These are phyloP conservation scores for Boletus sp. DNA, from an alignment of 768 basidiomycete genomes.

Conservation along the genomic window DNA sequence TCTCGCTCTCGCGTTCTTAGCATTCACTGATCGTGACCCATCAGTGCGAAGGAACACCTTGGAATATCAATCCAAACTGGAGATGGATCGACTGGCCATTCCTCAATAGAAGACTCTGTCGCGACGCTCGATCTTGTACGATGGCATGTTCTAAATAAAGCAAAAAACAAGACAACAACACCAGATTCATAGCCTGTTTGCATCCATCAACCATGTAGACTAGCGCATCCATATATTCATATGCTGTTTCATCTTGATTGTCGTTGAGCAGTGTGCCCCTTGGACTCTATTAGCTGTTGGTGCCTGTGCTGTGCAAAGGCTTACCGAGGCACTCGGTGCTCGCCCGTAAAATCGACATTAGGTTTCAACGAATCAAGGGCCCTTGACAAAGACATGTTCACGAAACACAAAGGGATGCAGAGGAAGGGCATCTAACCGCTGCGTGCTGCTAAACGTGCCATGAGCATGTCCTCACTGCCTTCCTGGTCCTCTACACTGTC, in stretches of 20 bases:
- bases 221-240: background rate
- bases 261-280: background rate
- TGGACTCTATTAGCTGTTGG: background rate
- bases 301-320: background rate
- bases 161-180: conserved; percentile 32
- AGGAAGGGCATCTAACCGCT: conserved; percentile 49
- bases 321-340: background rate
- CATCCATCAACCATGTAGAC: conserved; percentile 1
- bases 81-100: conserved; percentile 75
- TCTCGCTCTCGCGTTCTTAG: background rate
- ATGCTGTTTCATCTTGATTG: background rate
- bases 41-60: conserved; percentile 79
- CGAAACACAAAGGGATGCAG: background rate
- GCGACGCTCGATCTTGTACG: conserved; percentile 87
- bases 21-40: conserved; percentile 8
- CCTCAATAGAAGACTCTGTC: conserved; percentile 84
- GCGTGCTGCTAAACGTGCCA: conserved; percentile 74
- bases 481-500: conserved; percentile 85
- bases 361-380: conserved; percentile 28
- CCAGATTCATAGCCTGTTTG: conserved; percentile 11
- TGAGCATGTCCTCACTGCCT: conserved; percentile 75
- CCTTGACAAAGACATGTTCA: conserved; percentile 25
- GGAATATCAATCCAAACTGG: conserved; percentile 81
- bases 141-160: conserved; percentile 71
- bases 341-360: background rate